phyloP scores from a whole-genome alignment of 345 rosid species.

The Lepidium aucheri region DNA sequence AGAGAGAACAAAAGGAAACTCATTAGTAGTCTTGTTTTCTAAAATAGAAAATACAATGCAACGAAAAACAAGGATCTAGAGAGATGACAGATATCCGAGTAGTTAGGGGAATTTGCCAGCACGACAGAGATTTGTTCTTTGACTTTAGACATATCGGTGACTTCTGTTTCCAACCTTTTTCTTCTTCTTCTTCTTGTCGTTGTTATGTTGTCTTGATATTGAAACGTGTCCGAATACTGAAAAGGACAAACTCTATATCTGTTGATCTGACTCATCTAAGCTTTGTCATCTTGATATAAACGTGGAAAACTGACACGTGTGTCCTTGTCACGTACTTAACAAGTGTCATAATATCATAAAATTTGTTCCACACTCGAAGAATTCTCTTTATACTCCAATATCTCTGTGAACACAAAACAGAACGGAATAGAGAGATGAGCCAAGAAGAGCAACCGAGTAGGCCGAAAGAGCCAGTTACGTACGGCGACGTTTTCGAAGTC shows the following conservation, averaged over 20 bases:
- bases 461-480: constrained; percentile 43
- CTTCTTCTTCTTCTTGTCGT: neutral
- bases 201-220: neutral
- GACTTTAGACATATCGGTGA: constrained; percentile 7
- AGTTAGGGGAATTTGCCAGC: constrained; percentile 2
- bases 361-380: neutral
- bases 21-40: neutral
- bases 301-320: constrained; percentile 11
- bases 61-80: constrained; percentile 12
- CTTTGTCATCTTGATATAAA: neutral
- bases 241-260: neutral
- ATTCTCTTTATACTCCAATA: neutral
- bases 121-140: constrained; percentile 2
- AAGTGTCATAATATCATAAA: neutral
- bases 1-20: neutral
- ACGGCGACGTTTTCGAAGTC: constrained; percentile 53
- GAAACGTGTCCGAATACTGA: neutral
- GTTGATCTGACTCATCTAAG: neutral
- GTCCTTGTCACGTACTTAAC: neutral
- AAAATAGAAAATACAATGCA: too few species aligned
- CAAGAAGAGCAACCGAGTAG: constrained; percentile 55
- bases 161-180: constrained; percentile 13
- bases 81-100: constrained; percentile 3
- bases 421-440: constrained; percentile 36
- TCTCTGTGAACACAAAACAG: neutral